These are phyloP conservation scores for Hura crepitans DNA, from an alignment of 441 rosid genomes.

Conservation along the genomic window DNA sequence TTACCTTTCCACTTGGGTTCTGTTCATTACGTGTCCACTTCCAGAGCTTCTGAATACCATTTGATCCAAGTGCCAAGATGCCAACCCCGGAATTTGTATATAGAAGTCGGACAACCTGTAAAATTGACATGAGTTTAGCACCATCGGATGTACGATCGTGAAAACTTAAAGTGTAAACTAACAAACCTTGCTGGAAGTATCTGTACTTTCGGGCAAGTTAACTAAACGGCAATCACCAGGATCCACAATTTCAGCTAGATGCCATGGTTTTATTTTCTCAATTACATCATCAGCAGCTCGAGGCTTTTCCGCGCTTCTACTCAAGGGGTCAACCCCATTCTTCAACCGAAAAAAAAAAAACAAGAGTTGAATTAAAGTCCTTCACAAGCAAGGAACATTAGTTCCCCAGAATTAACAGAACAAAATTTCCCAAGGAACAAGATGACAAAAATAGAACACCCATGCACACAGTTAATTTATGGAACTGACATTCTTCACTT, in stretches of 20 bases:
- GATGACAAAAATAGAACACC: constrained; percentile 15
- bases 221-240: constrained; percentile 54
- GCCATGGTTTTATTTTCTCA: constrained; percentile 72
- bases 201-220: constrained; percentile 58
- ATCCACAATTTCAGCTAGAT: constrained; percentile 61
- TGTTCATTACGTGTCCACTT: constrained; percentile 78
- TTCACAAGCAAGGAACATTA: constrained; percentile 13
- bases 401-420: constrained; percentile 6
- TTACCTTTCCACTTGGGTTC: constrained; percentile 80
- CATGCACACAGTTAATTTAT: not conserved
- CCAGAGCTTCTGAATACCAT: constrained; percentile 86
- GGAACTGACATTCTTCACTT: constrained; percentile 11
- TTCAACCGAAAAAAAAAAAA: constrained; percentile 29
- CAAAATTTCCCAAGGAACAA: not conserved
- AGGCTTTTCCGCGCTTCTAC: constrained; percentile 60
- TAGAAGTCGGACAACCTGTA: constrained; percentile 73
- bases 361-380: constrained; percentile 17
- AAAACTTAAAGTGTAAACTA: constrained; percentile 13
- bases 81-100: constrained; percentile 86
- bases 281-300: constrained; percentile 48
- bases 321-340: constrained; percentile 71
- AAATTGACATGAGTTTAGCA: constrained; percentile 18
- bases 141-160: constrained; percentile 2
- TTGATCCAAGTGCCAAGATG: constrained; percentile 77
- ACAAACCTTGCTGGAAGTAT: constrained; percentile 69